Percentiles rank a stretch among this genome's conserved stretches.
Conservation (phyloP, 495 filamentous ascomycete genomes). For the Aspergillus diversus region DNA sequence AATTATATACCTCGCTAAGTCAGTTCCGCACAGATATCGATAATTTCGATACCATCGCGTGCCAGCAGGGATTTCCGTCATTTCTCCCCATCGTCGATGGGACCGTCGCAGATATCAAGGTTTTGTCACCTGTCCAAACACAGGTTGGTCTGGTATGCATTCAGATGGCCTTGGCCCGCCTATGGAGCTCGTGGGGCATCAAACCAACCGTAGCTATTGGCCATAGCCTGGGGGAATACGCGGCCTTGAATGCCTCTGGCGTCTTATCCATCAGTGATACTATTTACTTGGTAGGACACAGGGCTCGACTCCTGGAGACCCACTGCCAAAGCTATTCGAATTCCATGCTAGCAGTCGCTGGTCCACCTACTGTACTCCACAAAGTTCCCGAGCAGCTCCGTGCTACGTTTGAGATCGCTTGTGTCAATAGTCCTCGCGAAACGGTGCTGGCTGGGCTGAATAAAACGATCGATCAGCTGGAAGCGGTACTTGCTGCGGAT, state of each 20-base stretch:
- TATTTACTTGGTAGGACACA: conserved; percentile 55
- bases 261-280: conserved; percentile 76
- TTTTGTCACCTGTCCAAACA: neutral
- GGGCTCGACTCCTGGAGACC: conserved; percentile 26
- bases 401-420: conserved; percentile 49
- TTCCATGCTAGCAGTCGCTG: conserved; percentile 62
- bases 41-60: conserved; percentile 8
- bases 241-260: conserved; percentile 74
- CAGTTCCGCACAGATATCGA: conserved; percentile 6
- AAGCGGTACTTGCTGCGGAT: conserved; percentile 4
- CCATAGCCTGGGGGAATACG: conserved; percentile 85
- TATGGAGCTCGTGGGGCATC: conserved; percentile 40
- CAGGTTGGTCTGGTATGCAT: conserved; percentile 57
- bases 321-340: conserved; percentile 24
- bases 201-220: neutral
- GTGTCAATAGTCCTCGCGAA: conserved; percentile 63
- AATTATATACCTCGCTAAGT: conserved; percentile 4
- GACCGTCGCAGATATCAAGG: neutral
- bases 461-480: conserved; percentile 32
- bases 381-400: conserved; percentile 20
- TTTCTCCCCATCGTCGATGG: conserved; percentile 1
- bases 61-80: conserved; percentile 9
- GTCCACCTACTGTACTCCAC: conserved; percentile 17
- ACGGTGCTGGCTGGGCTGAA: conserved; percentile 61
- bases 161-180: conserved; percentile 75